Percentiles rank a stretch among this genome's conserved stretches.
Evolutionary conservation across 2,329 filamentous ascomycete species (phyloP).

Genomic region (Cordyceps cicadae): DNA sequence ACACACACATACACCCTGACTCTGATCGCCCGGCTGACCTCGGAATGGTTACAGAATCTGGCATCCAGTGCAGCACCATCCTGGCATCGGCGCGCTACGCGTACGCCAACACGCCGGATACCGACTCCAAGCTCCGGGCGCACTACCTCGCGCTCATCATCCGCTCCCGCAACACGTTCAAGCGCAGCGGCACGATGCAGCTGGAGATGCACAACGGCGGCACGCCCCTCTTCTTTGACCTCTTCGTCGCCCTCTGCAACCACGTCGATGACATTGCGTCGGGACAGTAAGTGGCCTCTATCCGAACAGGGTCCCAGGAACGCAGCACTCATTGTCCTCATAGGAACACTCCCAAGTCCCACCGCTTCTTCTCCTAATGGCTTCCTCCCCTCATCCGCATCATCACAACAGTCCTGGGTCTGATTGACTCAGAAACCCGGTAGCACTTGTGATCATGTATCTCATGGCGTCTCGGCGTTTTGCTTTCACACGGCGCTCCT

Average conservation of each 20-base stretch:
- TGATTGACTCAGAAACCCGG: neutral
- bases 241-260: slow-evolving; percentile 89
- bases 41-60: slow-evolving; percentile 44
- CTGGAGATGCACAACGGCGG: slow-evolving; percentile 86
- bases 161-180: slow-evolving; percentile 78
- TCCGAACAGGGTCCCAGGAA: neutral
- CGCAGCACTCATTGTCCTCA: neutral
- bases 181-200: slow-evolving; percentile 91
- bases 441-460: neutral
- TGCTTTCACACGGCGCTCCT: neutral
- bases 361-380: slow-evolving; percentile 29
- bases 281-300: slow-evolving; percentile 38
- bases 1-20: no score
- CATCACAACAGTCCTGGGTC: neutral
- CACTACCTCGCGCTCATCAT: slow-evolving; percentile 93
- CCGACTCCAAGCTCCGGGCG: slow-evolving; percentile 80
- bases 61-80: slow-evolving; percentile 78
- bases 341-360: slow-evolving; percentile 38
- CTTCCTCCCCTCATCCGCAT: neutral
- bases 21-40: neutral
- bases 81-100: slow-evolving; percentile 81
- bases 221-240: slow-evolving; percentile 77
- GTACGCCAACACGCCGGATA: slow-evolving; percentile 81
- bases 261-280: slow-evolving; percentile 67
- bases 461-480: slow-evolving; percentile 11